Evolutionary conservation across 2,329 filamentous ascomycete species (phyloP).

Genomic region (Catunica adiposa): DNA sequence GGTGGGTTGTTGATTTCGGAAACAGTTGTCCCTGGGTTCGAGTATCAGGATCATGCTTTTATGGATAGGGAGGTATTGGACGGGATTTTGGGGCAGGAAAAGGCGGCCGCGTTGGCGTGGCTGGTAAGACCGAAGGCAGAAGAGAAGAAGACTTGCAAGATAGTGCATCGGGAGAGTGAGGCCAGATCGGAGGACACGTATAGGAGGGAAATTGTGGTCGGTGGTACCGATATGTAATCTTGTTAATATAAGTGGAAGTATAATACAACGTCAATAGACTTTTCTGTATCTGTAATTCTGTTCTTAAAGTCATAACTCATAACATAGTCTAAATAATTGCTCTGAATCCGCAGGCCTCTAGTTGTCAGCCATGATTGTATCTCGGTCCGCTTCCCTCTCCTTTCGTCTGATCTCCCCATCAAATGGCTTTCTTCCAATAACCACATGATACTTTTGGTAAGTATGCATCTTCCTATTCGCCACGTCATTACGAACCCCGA

Average conservation of each 20-base stretch:
- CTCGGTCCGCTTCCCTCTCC: background rate
- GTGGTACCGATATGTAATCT: no score
- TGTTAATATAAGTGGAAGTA: background rate
- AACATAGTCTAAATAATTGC: background rate
- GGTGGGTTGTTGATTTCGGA: conserved; percentile 48
- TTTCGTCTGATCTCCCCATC: conserved; percentile 13
- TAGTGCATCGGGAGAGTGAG: background rate
- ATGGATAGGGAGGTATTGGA: conserved; percentile 33
- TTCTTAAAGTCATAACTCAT: background rate
- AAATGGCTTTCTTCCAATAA: conserved; percentile 34
- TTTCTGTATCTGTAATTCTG: background rate
- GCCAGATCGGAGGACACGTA: no score
- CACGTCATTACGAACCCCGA: conserved; percentile 32
- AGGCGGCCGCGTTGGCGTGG: conserved; percentile 32
- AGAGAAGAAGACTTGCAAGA: conserved; percentile 1
- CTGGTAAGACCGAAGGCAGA: conserved; percentile 21
- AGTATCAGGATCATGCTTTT: conserved; percentile 52
- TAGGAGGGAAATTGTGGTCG: background rate
- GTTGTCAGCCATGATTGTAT: conserved; percentile 1
- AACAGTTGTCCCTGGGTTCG: conserved; percentile 52
- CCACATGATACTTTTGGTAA: conserved; percentile 33
- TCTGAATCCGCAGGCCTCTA: no score
- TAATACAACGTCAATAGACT: background rate
- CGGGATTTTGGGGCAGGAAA: conserved; percentile 34
- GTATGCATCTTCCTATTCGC: conserved; percentile 31